Percentiles rank a stretch among this genome's conserved stretches.
These are phyloP conservation scores for Saccharomyces hybrid DNA, from an alignment of 1,139 yeast species.

Conservation along the genomic window DNA sequence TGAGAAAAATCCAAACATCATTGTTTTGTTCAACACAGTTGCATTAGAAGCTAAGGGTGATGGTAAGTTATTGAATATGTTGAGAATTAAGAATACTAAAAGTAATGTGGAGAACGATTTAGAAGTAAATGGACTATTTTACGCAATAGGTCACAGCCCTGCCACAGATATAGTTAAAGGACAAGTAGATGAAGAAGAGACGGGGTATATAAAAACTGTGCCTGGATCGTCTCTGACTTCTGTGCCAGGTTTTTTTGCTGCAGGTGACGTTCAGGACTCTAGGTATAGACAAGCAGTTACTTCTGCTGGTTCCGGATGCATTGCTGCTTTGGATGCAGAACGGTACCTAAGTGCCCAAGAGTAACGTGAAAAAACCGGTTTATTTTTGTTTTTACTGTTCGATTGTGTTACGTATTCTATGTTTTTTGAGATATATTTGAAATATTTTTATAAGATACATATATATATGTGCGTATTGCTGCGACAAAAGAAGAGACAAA, in stretches of 20 bases:
- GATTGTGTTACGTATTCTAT: not conserved
- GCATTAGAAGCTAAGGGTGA: conserved; percentile 87
- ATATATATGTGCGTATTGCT: not conserved
- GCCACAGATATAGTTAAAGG: conserved; percentile 75
- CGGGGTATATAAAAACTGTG: conserved; percentile 77
- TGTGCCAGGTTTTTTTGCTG: conserved; percentile 91
- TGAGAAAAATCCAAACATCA: conserved; percentile 73
- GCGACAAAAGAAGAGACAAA: not conserved
- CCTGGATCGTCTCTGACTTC: conserved; percentile 88
- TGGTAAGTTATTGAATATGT: conserved; percentile 60
- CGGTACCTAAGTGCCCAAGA: conserved; percentile 69
- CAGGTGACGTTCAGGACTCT: conserved; percentile 98
- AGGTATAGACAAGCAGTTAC: conserved; percentile 97
- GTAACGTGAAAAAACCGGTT: conserved; percentile 11
- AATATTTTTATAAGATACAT: not conserved
- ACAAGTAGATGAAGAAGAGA: conserved; percentile 77
- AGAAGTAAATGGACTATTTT: conserved; percentile 84
- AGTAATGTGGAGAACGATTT: conserved; percentile 63
- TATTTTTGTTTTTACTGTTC: not conserved
- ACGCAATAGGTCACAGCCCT: conserved; percentile 96
- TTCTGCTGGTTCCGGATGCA: conserved; percentile 98
- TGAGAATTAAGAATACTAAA: conserved; percentile 60
- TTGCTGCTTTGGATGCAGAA: conserved; percentile 97
- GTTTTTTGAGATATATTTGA: not conserved
- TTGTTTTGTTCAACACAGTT: conserved; percentile 80